Base-by-base conservation (phyloP, 768 basidiomycete genomes). In the Rhizopogon roseolus region DNA sequence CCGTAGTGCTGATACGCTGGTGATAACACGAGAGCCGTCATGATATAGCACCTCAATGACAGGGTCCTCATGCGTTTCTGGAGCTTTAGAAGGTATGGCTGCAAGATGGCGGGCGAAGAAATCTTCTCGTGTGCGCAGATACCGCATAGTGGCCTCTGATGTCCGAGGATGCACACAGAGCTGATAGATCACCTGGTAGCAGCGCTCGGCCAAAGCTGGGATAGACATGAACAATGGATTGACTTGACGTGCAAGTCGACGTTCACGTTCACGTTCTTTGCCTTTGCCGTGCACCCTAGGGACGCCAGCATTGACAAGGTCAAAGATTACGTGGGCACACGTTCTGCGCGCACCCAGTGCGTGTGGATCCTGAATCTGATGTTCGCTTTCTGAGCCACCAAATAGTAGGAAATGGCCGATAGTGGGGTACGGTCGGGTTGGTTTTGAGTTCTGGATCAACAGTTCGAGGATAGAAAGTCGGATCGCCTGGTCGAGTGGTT, bases 51-150 rank as follows among this genome's bases (percentile, higher is more conserved):
- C 79, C 46, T 85, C 81, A 43, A 73, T 75, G 50, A 71, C 74
- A 0, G 82, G 78, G 5, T 80, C 78, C 37, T 74, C 73, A 0
- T 73, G 54, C 6, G 73, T 71, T 27, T 76, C 67, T 0, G 90
- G 85, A 0, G 80, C 78, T 54, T 77, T 75, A 27, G 85, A 81
- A 1, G 93, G 89, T 28, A 95, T 76, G 10, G 77, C 81, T 6
- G 84, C 79, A n/a, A 96, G 78, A 63, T 97, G 94, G 2, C 89
- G 81, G 3, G 83, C 82, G 62, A 94, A 93, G 73, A 94, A 98
- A 62, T 94, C 86, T 66, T 96, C 90, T 8, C 86, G 77, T 2
- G 90, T 91, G 36, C 90, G 85, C 34, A 97, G 78, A 64, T 96
- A 97, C 0, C 92, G 83, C 70, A 90, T 86, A 5, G 84, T 85